Evolutionary conservation across 2,329 filamentous ascomycete species (phyloP), one percentile per base, ranked within the genome.

Genomic region (Cladophialophora psammophila): DNA sequence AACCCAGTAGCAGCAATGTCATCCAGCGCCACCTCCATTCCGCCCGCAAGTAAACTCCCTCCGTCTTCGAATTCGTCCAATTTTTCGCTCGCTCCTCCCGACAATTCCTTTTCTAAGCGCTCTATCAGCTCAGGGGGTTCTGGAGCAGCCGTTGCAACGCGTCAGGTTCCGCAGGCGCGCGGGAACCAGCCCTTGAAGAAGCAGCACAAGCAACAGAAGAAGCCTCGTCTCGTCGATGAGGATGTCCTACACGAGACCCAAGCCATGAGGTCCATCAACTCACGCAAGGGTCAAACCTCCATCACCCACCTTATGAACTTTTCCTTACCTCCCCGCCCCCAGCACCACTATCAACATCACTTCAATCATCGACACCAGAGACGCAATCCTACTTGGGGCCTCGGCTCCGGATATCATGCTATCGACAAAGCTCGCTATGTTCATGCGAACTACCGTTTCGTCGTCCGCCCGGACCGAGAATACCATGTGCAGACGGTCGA

Each of bases 271-370:
- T 86, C 86, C 61, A 84, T 86, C 68, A 88, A 82, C 73, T 88
- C 88, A 74, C 90, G 95, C 66, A 92, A 95, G 74, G 95, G 95
- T 62, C 94, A 97, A 80, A 97, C 93, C 62, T 96, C 92, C 75
- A 99, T 99, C 77, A 98, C 95, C 48, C 95, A 99, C 79, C 82
- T 99, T 65, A 91, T 99, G 85, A 94, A 94, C 82, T 96, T 97
- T 79, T 89, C 91, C 53, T 83, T 93, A 20, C 91, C 94, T 26
- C 89, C 91, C 50, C 88, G 92, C 56, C 90, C 90, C 26, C 87
- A 89, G 68, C 76, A 80, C 66, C 77, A 81, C 55, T 74, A 85
- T 85, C 73, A 70, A 32, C 86, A 87, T 73, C 81, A 84, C 63
- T 78, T 83, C 71, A 78, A 84, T 68, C 81, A 84, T 45, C 84